phyloP scores from a whole-genome alignment of 768 basidiomycete genomes.

The Suillus cothurnatus region DNA sequence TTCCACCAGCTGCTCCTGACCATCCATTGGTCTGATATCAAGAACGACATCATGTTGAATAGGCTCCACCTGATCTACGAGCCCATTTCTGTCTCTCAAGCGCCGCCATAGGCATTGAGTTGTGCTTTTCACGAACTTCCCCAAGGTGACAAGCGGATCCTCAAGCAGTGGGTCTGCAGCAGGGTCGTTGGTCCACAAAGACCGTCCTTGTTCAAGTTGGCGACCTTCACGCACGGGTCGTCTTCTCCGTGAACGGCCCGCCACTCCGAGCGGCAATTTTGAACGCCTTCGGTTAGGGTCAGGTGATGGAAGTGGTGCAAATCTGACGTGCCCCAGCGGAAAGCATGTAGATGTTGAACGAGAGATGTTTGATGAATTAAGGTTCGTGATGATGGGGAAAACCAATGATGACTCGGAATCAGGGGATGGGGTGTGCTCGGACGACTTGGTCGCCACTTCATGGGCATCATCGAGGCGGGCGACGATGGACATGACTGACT shows the following conservation, averaged over 20 bases:
- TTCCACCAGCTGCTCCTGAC: conserved; percentile 24
- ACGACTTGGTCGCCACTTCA: conserved; percentile 18
- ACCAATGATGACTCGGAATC: conserved; percentile 16
- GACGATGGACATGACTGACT: conserved; percentile 7
- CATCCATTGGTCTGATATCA: conserved; percentile 29
- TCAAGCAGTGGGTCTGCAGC: conserved; percentile 37
- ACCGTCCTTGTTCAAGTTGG: conserved; percentile 25
- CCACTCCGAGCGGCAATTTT: conserved; percentile 54
- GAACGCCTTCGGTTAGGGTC: conserved; percentile 53
- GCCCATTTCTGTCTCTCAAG: conserved; percentile 41
- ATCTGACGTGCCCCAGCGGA: conserved; percentile 38
- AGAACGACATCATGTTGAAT: conserved; percentile 14
- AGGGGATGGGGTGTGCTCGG: conserved; percentile 16
- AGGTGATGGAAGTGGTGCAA: conserved; percentile 60
- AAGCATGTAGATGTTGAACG: conserved; percentile 19
- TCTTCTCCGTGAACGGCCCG: conserved; percentile 40
- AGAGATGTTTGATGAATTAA: conserved; percentile 14
- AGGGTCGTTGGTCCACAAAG: conserved; percentile 24
- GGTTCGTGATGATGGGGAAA: conserved; percentile 16
- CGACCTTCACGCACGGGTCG: conserved; percentile 16
- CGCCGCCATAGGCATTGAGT: conserved; percentile 44
- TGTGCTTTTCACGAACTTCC: conserved; percentile 53
- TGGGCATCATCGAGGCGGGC: conserved; percentile 15
- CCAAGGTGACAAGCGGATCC: conserved; percentile 51
- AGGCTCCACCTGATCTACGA: conserved; percentile 15